A percentile compares a stretch with the other conserved stretches of the same genome.
Conservation (phyloP, 257 asterid genomes). For the Fraxinus quadrangulata region DNA sequence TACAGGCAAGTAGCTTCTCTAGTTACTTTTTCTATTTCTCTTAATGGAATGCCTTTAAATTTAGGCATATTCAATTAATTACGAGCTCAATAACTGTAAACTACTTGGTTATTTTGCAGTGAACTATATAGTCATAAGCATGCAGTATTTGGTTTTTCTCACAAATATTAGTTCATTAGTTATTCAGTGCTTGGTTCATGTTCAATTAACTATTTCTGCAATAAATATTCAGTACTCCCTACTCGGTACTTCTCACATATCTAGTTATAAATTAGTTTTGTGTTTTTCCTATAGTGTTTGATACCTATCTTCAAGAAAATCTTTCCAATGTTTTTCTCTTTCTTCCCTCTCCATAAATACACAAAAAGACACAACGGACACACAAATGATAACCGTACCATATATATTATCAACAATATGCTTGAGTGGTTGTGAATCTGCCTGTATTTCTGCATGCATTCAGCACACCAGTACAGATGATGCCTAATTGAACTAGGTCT, state of each 20-base stretch:
- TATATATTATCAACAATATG: background rate
- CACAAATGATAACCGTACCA: background rate
- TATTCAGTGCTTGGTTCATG: background rate
- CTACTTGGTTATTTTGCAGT: background rate
- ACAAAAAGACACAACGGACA: background rate
- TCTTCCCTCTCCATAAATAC: background rate
- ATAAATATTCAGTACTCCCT: constrained; percentile 10
- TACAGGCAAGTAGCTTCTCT: constrained; percentile 54
- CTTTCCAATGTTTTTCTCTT: background rate
- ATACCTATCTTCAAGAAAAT: background rate
- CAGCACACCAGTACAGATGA: constrained; percentile 12
- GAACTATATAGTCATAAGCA: background rate
- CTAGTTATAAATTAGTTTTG: constrained; percentile 5
- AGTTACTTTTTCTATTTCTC: constrained; percentile 11
- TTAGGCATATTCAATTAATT: constrained; percentile 6
- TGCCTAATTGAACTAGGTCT: background rate
- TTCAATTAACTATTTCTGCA: constrained; percentile 14
- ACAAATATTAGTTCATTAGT: background rate
- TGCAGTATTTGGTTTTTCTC: background rate
- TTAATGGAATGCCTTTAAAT: constrained; percentile 1
- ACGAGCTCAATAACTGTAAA: constrained; percentile 9
- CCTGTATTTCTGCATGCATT: background rate
- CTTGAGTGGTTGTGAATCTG: constrained; percentile 8
- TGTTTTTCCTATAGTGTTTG: background rate
- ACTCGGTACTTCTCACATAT: background rate